Evolutionary conservation across 2,329 filamentous ascomycete species (phyloP).

Genomic region (Phialophora verrucosa): DNA sequence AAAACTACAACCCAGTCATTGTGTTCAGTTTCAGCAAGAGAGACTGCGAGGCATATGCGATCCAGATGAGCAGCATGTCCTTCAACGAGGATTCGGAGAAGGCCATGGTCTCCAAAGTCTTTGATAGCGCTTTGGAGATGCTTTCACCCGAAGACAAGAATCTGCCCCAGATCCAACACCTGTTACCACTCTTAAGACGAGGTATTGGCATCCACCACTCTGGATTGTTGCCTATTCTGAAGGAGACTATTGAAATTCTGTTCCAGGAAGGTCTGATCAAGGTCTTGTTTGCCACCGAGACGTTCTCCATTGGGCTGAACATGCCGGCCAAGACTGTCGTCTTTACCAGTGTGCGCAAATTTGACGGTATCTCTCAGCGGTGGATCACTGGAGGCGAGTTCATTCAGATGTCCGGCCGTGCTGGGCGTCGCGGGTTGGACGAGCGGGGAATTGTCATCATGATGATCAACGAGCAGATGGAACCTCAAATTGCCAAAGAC

Average conservation of each 20-base stretch:
- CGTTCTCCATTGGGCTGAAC: conserved; percentile 97
- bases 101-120: conserved; percentile 90
- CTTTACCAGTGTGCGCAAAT: conserved; percentile 97
- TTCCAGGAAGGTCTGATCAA: conserved; percentile 99
- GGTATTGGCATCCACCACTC: conserved; percentile 98
- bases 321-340: conserved; percentile 99
- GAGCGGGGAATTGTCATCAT: conserved; percentile 98
- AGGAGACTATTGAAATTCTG: conserved; percentile 97
- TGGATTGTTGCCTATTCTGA: conserved; percentile 89
- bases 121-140: conserved; percentile 89
- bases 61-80: conserved; percentile 82
- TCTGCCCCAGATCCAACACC: conserved; percentile 86
- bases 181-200: conserved; percentile 83
- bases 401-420: conserved; percentile 97
- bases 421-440: conserved; percentile 94
- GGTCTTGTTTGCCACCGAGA: conserved; percentile 96
- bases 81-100: conserved; percentile 98
- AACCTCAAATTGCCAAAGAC: conserved; percentile 88
- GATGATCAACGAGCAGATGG: conserved; percentile 98
- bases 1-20: conserved; percentile 96
- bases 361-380: conserved; percentile 78
- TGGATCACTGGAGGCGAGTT: conserved; percentile 95
- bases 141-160: conserved; percentile 89
- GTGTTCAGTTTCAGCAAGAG: conserved; percentile 99
- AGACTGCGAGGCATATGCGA: conserved; percentile 88